Percentiles rank a stretch among this genome's conserved stretches.
phyloP scores from a whole-genome alignment of 2,329 filamentous ascomycete genomes.

The Amauroascus verrucosus region DNA sequence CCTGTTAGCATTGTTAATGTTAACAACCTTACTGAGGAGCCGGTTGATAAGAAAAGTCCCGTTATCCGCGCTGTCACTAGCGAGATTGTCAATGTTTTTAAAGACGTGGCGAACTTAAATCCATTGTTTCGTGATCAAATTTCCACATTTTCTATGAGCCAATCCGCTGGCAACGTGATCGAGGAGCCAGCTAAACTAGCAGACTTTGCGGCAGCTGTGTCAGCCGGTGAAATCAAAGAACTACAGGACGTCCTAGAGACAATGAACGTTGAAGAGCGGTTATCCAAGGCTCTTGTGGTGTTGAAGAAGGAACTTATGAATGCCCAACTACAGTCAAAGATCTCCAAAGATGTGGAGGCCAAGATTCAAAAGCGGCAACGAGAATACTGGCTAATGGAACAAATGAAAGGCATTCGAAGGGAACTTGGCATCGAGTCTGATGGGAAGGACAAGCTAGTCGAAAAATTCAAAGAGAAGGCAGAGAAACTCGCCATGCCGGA shows the following conservation, averaged over 20 bases:
- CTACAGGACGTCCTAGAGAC: constrained; percentile 83
- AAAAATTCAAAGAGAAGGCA: constrained; percentile 94
- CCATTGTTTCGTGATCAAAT: constrained; percentile 95
- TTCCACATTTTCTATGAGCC: constrained; percentile 90
- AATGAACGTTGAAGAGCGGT: constrained; percentile 80
- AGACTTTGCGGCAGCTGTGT: constrained; percentile 93
- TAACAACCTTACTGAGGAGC: constrained; percentile 80
- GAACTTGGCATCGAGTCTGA: constrained; percentile 95
- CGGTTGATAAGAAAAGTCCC: constrained; percentile 79
- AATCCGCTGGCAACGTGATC: constrained; percentile 87
- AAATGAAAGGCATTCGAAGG: constrained; percentile 96
- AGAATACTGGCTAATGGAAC: constrained; percentile 98
- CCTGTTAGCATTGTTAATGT: constrained; percentile 91
- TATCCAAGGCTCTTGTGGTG: constrained; percentile 83
- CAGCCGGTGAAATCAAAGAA: constrained; percentile 83
- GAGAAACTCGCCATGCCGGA: constrained; percentile 93
- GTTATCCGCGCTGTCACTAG: constrained; percentile 87
- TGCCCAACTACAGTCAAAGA: constrained; percentile 91
- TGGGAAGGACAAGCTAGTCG: constrained; percentile 94
- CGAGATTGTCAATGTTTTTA: constrained; percentile 98
- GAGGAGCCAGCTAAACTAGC: constrained; percentile 91
- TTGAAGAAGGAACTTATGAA: constrained; percentile 99
- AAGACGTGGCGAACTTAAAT: constrained; percentile 89
- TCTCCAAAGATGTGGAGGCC: constrained; percentile 91
- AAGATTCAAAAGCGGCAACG: constrained; percentile 96